phyloP scores from a whole-genome alignment of 352 stramenopile genomes.

The Phytopythium sindhum region DNA sequence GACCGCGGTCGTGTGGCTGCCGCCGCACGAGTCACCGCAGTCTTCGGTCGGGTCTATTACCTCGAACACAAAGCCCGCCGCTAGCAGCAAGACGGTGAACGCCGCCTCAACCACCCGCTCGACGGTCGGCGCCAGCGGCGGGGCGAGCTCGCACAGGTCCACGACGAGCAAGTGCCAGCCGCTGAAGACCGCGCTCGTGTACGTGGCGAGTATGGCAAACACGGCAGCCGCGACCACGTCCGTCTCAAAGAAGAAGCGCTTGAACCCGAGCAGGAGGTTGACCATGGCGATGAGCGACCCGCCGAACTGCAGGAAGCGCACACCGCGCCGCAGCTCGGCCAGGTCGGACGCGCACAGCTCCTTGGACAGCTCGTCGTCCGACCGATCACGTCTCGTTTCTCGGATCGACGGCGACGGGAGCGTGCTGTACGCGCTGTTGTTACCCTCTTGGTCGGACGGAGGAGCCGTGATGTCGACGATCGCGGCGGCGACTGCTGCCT shows the following conservation, averaged over 20 bases:
- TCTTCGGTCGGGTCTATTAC: background rate
- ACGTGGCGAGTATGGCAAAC: background rate
- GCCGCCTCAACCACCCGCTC: background rate
- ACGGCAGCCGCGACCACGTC: background rate
- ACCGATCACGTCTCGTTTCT: constrained; percentile 1
- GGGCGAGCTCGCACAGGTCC: background rate
- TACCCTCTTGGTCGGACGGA: background rate
- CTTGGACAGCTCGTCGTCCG: constrained; percentile 9
- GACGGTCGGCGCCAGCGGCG: background rate
- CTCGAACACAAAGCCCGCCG: background rate
- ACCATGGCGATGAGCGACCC: constrained; percentile 25
- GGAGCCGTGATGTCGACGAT: constrained; percentile 1
- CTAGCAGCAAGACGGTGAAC: background rate
- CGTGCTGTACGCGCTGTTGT: constrained; percentile 12
- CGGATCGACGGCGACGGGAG: constrained; percentile 3
- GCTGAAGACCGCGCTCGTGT: constrained; percentile 7
- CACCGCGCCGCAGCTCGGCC: constrained; percentile 13
- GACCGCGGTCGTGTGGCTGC: background rate
- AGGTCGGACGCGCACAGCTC: constrained; percentile 18
- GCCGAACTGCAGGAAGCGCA: constrained; percentile 24
- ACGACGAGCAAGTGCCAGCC: constrained; percentile 5
- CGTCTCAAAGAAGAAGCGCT: constrained; percentile 19
- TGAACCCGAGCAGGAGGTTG: constrained; percentile 24
- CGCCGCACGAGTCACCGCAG: background rate
- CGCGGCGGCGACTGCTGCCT: constrained; percentile 5